Conservation (phyloP, 2,329 filamentous ascomycete genomes). For the Aspergillus thermomutatus region DNA sequence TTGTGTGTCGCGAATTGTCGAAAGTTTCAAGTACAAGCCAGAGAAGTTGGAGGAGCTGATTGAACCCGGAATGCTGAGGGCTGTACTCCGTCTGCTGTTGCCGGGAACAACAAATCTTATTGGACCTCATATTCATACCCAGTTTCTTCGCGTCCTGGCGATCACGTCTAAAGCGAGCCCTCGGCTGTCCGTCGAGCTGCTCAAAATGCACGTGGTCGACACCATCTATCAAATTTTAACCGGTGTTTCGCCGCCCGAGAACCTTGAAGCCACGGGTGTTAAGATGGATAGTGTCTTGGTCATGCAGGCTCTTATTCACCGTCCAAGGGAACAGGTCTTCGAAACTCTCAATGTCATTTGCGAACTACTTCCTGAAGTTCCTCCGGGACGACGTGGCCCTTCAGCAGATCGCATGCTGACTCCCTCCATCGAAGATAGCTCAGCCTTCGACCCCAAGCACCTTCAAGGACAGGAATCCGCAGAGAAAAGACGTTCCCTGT, state of each 20-base stretch:
- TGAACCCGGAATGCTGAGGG: constrained; percentile 78
- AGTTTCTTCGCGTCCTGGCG: constrained; percentile 87
- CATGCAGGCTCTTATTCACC: constrained; percentile 96
- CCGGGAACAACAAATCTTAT: constrained; percentile 96
- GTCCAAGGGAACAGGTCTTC: constrained; percentile 91
- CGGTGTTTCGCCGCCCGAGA: constrained; percentile 84
- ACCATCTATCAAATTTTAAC: constrained; percentile 97
- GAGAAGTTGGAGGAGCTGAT: constrained; percentile 89
- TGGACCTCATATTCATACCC: constrained; percentile 89
- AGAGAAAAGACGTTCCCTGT: constrained; percentile 75
- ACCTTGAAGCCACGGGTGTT: constrained; percentile 49
- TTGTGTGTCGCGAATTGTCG: constrained; percentile 91
- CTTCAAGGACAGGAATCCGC: constrained; percentile 53
- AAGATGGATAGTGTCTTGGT: constrained; percentile 96
- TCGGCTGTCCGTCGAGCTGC: constrained; percentile 77
- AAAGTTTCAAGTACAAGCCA: constrained; percentile 90
- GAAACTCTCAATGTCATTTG: constrained; percentile 98
- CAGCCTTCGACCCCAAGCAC: constrained; percentile 35
- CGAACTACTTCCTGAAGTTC: constrained; percentile 78
- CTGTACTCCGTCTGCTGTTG: constrained; percentile 79
- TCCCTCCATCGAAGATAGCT: constrained; percentile 46
- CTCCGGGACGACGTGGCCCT: constrained; percentile 56
- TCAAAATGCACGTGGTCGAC: constrained; percentile 96
- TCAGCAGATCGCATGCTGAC: constrained; percentile 48
- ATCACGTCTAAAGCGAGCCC: constrained; percentile 89